Evolutionary conservation across 306 rosid species (phyloP), one percentile per base, ranked within the genome.

Genomic region (Ceratonia siliqua): DNA sequence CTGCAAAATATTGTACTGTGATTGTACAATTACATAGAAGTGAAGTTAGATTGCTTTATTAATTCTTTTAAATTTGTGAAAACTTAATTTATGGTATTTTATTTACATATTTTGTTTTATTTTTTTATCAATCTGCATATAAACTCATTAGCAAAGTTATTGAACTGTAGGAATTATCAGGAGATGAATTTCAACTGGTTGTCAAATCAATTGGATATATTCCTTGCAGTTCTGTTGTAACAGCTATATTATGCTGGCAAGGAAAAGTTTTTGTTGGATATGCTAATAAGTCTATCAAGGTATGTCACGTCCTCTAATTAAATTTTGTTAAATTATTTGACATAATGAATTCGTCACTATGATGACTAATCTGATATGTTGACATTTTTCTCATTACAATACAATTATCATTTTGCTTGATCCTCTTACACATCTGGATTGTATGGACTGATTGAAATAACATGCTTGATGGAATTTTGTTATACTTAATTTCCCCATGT

Each of bases 221-320:
- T 73, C 84, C 87, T 48, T 77, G 84, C 74, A 62, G 61, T 77
- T 84, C 96, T 68, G 92, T 84, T 45, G 56, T 85, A 33, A 89
- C 98, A 18, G 81, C 91, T 78, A 68, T 91, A 72, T 77, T 94
- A 72, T 84, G 87, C 75, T 85, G 90, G 83, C 87, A 90, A 75
- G 96, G 87, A 82, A 91, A 87, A 76, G 88, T 91, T 11, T 91
- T 81, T 68, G 89, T 90, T 62, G 98, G 98, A 61, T 84, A 33
- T 82, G 94, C 87, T 28, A 87, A 94, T 57, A 83, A 82, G 81
- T 75, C 82, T 63, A 74, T 91, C 74, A 91, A 85, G 97, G 98
- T 91, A 84, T 42, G 75, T 28, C 30, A 38, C 28, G 25, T 66
- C 70, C 32, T 68, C 43, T 67, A 72, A 14, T 50, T 50, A 14